Base-by-base conservation (phyloP, 768 basidiomycete species). In the Boletus patriciae region DNA sequence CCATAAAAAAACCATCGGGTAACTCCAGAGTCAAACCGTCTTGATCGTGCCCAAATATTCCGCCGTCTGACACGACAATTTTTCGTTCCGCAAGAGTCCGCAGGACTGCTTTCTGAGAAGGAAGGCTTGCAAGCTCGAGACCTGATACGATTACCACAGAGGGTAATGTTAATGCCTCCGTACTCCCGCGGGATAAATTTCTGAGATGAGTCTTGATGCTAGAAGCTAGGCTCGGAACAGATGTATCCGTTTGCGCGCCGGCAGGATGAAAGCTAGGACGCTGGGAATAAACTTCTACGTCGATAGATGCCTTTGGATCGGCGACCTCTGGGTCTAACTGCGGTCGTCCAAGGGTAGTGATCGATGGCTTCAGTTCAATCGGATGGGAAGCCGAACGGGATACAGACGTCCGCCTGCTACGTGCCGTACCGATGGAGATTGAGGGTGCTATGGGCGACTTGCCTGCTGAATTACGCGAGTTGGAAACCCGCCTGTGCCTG, bases 141-240 rank as follows among this genome's bases (percentile, higher is more conserved):
- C 87, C 87, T 3, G 87, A 82, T 8, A 90, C 67, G 4, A 91
- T 86, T 3, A 92, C 71, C 3, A 82, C 88, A 47, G 77, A 75
- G 2, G 90, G 87, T 0, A 73, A 77, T 63, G 55, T 77, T 21
- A 73, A 58, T 23, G 55, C 59, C 18, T 62, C 69, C 6, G 59
- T 37, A 18, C 62, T 55, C 46, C 62, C 59, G 37, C 58, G 58
- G 19, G 65, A 68, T 15, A 42, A 8, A 25, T 62, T 48, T 45
- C 56, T 52, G 37, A 53, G 40, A 41, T 65, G 64, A 1, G 45
- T 21, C 29, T 47, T 54, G 33, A 52, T 19, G 25, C 42, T 47
- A 19, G 66, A 62, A 29, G 51, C 34, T 31, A 62, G 27, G 23
- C 60, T 62, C 4, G 46, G 60, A 42, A 62, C 18, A 16, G 63